Evolutionary conservation across 345 rosid genomes (phyloP).

Genomic region (Camelina neglecta): DNA sequence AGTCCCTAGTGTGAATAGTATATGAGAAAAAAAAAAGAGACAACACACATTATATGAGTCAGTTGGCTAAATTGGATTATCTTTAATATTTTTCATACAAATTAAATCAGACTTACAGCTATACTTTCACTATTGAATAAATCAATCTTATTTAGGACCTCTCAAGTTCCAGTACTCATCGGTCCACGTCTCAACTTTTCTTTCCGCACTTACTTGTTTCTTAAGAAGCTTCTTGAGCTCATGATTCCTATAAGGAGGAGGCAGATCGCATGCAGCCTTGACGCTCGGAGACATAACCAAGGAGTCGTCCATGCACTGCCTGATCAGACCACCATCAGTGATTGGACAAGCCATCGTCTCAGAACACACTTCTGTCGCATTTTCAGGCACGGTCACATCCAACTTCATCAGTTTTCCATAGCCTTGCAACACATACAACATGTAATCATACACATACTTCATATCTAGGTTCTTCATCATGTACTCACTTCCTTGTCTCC

Average conservation of each 20-base stretch:
- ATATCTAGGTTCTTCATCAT: conserved; percentile 51
- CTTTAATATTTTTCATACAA: not conserved
- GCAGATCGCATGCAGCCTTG: conserved; percentile 54
- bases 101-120: not conserved
- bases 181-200: conserved; percentile 47
- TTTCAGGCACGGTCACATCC: conserved; percentile 49
- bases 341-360: conserved; percentile 53
- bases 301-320: conserved; percentile 57
- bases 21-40: not conserved
- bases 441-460: conserved; percentile 63
- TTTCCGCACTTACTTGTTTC: conserved; percentile 38
- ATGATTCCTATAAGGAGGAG: conserved; percentile 43
- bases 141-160: conserved; percentile 17
- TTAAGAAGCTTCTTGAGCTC: conserved; percentile 39
- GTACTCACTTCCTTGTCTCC: conserved; percentile 55
- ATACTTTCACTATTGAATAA: not conserved
- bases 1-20: not conserved
- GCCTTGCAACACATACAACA: conserved; percentile 55
- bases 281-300: conserved; percentile 53
- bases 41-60: not conserved
- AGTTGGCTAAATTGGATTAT: not conserved
- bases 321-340: conserved; percentile 42
- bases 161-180: conserved; percentile 25
- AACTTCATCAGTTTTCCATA: conserved; percentile 59
- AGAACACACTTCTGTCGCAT: conserved; percentile 48